These are phyloP conservation scores for Diaporthe capsici DNA, from an alignment of 2,329 filamentous ascomycete species.

Conservation along the genomic window DNA sequence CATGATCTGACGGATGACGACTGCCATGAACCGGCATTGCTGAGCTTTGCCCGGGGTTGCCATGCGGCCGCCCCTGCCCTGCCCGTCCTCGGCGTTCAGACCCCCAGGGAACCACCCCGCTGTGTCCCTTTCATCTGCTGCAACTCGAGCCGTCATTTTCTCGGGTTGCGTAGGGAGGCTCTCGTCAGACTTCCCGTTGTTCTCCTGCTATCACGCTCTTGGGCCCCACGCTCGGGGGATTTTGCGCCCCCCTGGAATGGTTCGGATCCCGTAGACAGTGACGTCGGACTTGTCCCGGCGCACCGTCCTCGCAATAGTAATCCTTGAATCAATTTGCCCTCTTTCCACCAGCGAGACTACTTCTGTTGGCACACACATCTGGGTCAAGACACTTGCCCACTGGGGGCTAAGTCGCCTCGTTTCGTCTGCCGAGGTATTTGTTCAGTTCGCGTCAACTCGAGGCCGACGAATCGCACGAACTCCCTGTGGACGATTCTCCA, in stretches of 20 bases:
- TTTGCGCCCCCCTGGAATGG: neutral
- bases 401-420: neutral
- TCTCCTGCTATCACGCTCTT: neutral
- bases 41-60: conserved; percentile 5
- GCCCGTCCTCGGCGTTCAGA: conserved; percentile 1
- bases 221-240: conserved; percentile 21
- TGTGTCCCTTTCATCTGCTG: conserved; percentile 21
- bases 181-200: neutral
- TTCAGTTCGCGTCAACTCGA: neutral
- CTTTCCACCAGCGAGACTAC: neutral
- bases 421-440: neutral
- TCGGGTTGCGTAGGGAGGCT: neutral
- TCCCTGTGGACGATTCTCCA: neutral
- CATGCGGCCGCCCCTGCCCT: conserved; percentile 16
- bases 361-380: neutral
- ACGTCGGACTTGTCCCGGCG: conserved; percentile 11
- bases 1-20: conserved; percentile 32
- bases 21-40: conserved; percentile 27
- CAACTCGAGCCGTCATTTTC: conserved; percentile 18
- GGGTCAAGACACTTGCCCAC: neutral
- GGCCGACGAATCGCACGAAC: neutral
- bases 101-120: neutral
- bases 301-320: neutral
- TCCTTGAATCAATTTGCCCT: neutral
- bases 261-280: neutral